Evolutionary conservation across 2,329 filamentous ascomycete genomes (phyloP).

Genomic region (Amphichorda felina): DNA sequence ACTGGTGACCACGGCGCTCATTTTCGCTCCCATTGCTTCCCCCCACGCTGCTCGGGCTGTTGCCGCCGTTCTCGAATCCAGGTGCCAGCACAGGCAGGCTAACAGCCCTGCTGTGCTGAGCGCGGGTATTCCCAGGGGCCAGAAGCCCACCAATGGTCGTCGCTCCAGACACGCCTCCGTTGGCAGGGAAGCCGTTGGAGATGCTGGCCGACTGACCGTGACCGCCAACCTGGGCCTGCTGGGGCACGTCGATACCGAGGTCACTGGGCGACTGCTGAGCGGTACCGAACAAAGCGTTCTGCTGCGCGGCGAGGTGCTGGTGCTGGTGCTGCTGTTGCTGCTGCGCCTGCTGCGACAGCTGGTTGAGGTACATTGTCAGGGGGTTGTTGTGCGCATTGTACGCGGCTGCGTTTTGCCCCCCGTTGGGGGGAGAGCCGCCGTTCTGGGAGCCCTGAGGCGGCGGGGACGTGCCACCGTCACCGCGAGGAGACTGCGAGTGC

Average conservation of each 20-base stretch:
- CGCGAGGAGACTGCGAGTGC: slow-evolving; percentile 54
- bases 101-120: slow-evolving; percentile 68
- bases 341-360: slow-evolving; percentile 62
- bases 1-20: slow-evolving; percentile 53
- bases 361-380: slow-evolving; percentile 84
- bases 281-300: slow-evolving; percentile 70
- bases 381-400: slow-evolving; percentile 81
- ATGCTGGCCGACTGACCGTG: slow-evolving; percentile 57
- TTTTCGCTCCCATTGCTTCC: slow-evolving; percentile 33
- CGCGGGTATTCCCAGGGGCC: slow-evolving; percentile 52
- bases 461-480: slow-evolving; percentile 46
- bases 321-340: slow-evolving; percentile 67
- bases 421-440: slow-evolving; percentile 42
- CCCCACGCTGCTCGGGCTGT: slow-evolving; percentile 34
- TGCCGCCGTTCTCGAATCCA: slow-evolving; percentile 48
- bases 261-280: slow-evolving; percentile 49
- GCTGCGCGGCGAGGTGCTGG: slow-evolving; percentile 60
- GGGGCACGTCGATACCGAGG: slow-evolving; percentile 44
- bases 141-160: slow-evolving; percentile 68
- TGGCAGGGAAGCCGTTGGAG: slow-evolving; percentile 49
- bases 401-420: slow-evolving; percentile 49
- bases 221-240: slow-evolving; percentile 46
- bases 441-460: slow-evolving; percentile 48
- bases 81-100: slow-evolving; percentile 67
- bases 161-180: slow-evolving; percentile 39